phyloP scores from a whole-genome alignment of 139 green algal species.

The Micractinium conductrix region DNA sequence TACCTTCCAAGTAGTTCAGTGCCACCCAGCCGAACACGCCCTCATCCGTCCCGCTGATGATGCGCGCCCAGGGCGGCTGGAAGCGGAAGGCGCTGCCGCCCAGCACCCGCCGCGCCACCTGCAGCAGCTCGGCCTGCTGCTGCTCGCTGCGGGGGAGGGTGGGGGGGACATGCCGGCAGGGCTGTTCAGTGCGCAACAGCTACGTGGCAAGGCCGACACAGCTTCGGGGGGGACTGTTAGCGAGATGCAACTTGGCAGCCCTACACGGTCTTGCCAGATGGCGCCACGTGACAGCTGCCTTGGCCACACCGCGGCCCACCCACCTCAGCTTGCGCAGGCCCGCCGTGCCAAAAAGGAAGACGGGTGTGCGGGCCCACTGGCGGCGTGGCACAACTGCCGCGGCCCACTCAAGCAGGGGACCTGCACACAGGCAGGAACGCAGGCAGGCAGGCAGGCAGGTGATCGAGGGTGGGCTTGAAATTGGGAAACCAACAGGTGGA shows the following conservation, averaged over 20 bases:
- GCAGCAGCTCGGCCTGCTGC: constrained; percentile 55
- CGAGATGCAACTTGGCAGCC: no score
- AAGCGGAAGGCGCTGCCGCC: constrained; percentile 69
- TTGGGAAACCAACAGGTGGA: no score
- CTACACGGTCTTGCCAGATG: no score
- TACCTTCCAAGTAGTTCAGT: constrained; percentile 72
- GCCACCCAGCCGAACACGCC: constrained; percentile 87
- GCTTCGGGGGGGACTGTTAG: no score
- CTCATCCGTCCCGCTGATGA: constrained; percentile 87
- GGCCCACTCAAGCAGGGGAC: constrained; percentile 85
- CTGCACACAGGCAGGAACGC: constrained; percentile 34
- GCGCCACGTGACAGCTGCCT: no score
- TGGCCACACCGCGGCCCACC: not conserved
- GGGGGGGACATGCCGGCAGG: no score
- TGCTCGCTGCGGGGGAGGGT: not conserved
- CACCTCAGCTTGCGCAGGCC: constrained; percentile 72
- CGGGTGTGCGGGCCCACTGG: constrained; percentile 48
- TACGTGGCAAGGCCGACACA: no score
- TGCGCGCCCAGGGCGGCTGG: constrained; percentile 64
- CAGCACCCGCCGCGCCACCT: constrained; percentile 43
- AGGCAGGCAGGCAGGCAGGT: no score
- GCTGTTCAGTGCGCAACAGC: no score
- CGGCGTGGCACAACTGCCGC: constrained; percentile 68
- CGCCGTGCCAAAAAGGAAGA: constrained; percentile 83
- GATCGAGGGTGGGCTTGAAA: no score